Evolutionary conservation across 176 grass and related monocot species (phyloP), one percentile per base, ranked within the genome.

Genomic region (Triticum turgidum): DNA sequence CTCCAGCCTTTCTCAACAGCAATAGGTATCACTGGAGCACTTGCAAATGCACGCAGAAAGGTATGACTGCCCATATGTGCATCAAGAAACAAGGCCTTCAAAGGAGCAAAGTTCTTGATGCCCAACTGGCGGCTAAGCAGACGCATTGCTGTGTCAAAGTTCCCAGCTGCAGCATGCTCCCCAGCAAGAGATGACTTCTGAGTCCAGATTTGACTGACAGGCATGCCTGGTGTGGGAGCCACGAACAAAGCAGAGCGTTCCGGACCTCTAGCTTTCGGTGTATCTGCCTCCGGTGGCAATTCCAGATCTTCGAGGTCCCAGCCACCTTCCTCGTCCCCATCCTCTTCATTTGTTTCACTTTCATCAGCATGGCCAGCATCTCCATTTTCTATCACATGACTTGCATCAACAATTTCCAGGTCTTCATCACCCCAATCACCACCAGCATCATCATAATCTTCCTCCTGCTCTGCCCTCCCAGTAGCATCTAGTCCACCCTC

Each of bases 251-350:
- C 21, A 32, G 95, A 86, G 15, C 76, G 79, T 29, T 66, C 83
- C 24, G 63, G 66, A 45, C 44, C 83, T 29, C 79, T 32, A 11
- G 81, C 89, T 82, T 89, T 97, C 3, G 92, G 95, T 24, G 90
- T 97, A 25, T 91, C 90, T 58, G 82, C 77, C 20, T 97, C 92
- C 37, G 92, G 84, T 20, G 89, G 92, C 38, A 97, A 80, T 65
- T 97, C 95, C 18, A 94, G 80, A 89, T 97, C 95, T 88, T 97
- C 95, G 14, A 97, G 89, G 76, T 97, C 95, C 95, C 95, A 97
- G 37, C 94, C 94, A 88, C 92, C 95, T 78, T 94, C 90, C 72
- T 89, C 88, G 61, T 89, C 92, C n/a, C 83, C 88, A 76, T 91
- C 83, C 72, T 94, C 95, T 91, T 85, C 84, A 58, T 90, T 89